A percentile compares a stretch with the other conserved stretches of the same genome.
Evolutionary conservation across 495 filamentous ascomycete species (phyloP).

Genomic region (Trichoderma reesei): DNA sequence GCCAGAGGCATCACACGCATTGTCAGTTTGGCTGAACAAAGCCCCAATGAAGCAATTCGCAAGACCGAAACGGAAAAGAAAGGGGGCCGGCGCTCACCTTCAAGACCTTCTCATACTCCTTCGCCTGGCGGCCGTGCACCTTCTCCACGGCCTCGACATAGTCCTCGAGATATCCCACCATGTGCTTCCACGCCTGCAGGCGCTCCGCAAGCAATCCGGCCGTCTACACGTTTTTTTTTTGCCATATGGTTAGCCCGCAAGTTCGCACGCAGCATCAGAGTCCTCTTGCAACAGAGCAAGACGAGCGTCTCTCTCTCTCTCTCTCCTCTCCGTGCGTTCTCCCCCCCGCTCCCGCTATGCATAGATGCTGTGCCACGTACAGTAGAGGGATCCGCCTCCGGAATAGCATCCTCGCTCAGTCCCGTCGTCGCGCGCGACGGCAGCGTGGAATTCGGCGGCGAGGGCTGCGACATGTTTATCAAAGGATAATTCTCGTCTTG

Average conservation of each 20-base stretch:
- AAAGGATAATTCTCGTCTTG: not conserved
- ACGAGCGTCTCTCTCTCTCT: not conserved
- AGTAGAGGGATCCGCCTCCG: constrained; percentile 61
- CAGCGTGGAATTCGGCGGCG: constrained; percentile 23
- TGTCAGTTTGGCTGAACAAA: no score
- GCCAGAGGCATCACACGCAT: no score
- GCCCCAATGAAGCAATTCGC: no score
- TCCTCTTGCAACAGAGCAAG: not conserved
- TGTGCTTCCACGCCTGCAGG: constrained; percentile 91
- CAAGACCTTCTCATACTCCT: constrained; percentile 90
- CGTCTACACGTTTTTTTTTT: constrained; percentile 39
- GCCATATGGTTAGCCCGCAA: not conserved
- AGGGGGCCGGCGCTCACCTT: constrained; percentile 47
- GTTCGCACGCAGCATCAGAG: not conserved
- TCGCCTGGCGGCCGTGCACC: constrained; percentile 69
- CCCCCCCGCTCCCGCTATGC: not conserved
- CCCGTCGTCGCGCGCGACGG: constrained; percentile 48
- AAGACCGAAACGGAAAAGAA: not conserved
- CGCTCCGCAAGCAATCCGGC: constrained; percentile 73
- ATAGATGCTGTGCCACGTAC: constrained; percentile 9
- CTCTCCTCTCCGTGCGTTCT: not conserved
- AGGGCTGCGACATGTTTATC: not conserved
- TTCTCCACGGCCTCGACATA: constrained; percentile 79
- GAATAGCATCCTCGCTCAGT: constrained; percentile 52
- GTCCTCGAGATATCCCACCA: constrained; percentile 79